Evolutionary conservation across 2,329 filamentous ascomycete species (phyloP).

Genomic region (Trichoderma koningiopsis): DNA sequence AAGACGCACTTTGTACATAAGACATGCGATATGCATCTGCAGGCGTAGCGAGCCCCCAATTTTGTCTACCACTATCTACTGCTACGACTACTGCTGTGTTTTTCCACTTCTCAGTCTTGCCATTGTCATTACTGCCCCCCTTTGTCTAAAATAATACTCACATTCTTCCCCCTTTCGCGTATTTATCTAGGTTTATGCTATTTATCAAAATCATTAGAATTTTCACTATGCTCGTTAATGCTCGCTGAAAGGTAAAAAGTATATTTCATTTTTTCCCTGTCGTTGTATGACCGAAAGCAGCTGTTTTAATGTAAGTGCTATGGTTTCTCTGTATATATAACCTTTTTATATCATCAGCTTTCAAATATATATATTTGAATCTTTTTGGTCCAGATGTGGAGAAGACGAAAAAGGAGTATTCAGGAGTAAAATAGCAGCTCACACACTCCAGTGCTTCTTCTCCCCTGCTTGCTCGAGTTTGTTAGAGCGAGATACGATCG

Average conservation of each 20-base stretch:
- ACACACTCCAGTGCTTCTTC: too few species aligned
- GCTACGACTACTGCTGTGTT: not conserved
- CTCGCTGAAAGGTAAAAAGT: not conserved
- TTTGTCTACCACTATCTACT: not conserved
- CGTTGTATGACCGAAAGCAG: not conserved
- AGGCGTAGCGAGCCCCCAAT: conserved; percentile 10
- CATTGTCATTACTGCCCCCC: not conserved
- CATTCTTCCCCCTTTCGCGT: not conserved
- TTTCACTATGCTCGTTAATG: not conserved
- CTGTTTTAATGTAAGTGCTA: not conserved
- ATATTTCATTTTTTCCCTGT: too few species aligned
- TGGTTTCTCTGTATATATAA: too few species aligned
- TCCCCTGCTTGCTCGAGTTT: not conserved
- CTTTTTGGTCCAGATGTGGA: too few species aligned
- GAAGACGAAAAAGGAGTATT: not conserved
- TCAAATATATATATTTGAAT: too few species aligned
- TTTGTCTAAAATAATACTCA: not conserved
- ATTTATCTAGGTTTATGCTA: not conserved
- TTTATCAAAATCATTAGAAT: not conserved
- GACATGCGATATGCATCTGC: conserved; percentile 17
- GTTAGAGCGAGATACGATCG: not conserved
- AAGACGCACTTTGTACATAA: conserved; percentile 22
- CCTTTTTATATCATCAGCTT: too few species aligned
- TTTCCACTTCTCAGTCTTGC: not conserved
- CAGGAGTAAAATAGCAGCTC: not conserved